These are phyloP conservation scores for Escallonia rubra DNA, from an alignment of 129 eudicot species.

Conservation along the genomic window DNA sequence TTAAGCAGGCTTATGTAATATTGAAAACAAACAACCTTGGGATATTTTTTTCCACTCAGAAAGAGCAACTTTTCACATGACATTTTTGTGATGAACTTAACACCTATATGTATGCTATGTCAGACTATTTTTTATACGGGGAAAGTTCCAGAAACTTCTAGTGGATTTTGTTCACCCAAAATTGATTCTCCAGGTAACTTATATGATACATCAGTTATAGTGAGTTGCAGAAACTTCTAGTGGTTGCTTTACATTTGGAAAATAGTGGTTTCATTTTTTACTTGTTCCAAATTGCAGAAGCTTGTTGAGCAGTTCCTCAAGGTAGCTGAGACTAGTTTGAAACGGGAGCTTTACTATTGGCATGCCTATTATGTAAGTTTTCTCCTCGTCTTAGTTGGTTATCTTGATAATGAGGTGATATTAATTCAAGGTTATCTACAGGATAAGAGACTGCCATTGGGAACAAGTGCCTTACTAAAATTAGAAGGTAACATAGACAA, in stretches of 20 bases:
- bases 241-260: neutral
- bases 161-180: conserved; percentile 68
- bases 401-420: conserved; percentile 7
- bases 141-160: conserved; percentile 59
- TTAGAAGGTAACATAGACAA: conserved; percentile 55
- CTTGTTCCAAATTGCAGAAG: conserved; percentile 37
- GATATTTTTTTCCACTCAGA: neutral
- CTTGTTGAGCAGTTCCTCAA: conserved; percentile 73
- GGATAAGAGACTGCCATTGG: conserved; percentile 82
- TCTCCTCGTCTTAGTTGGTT: neutral
- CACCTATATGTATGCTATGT: neutral
- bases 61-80: too few species aligned
- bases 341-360: conserved; percentile 83
- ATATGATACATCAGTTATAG: conserved; percentile 2
- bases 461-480: conserved; percentile 67
- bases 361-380: conserved; percentile 75
- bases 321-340: conserved; percentile 51
- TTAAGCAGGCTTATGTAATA: too few species aligned
- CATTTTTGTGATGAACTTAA: neutral
- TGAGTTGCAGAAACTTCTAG: neutral
- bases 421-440: conserved; percentile 21
- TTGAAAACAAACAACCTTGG: neutral
- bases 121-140: conserved; percentile 51
- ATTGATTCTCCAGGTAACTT: conserved; percentile 61
- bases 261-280: neutral